Percentiles rank a stretch among this genome's conserved stretches.
These are phyloP conservation scores for Colletotrichum godetiae DNA, from an alignment of 2,329 filamentous ascomycete genomes.

Conservation along the genomic window DNA sequence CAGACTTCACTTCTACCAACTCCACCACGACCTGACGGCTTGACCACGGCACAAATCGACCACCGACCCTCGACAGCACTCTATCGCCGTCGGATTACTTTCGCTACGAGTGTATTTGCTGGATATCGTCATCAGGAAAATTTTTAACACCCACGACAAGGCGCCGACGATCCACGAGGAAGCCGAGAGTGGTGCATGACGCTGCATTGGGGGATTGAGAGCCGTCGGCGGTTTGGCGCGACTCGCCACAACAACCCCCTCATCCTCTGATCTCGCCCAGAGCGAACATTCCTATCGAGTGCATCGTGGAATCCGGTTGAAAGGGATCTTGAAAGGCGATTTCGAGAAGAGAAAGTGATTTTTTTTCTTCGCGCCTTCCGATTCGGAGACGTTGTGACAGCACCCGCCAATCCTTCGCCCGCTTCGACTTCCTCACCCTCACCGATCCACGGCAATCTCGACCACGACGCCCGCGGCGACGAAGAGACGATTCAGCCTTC, in stretches of 20 bases:
- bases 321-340: slow-evolving; percentile 24
- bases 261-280: slow-evolving; percentile 36
- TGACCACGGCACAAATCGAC: slow-evolving; percentile 32
- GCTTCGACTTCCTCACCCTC: slow-evolving; percentile 24
- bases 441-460: slow-evolving; percentile 49
- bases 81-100: slow-evolving; percentile 22
- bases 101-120: slow-evolving; percentile 27
- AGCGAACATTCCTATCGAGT: slow-evolving; percentile 33
- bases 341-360: slow-evolving; percentile 6
- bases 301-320: slow-evolving; percentile 36
- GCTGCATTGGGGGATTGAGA: slow-evolving; percentile 47
- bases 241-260: slow-evolving; percentile 47
- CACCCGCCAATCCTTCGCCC: slow-evolving; percentile 22
- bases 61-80: slow-evolving; percentile 29
- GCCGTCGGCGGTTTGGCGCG: slow-evolving; percentile 52
- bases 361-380: slow-evolving; percentile 28
- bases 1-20: slow-evolving; percentile 37
- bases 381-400: slow-evolving; percentile 25
- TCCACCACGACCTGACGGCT: slow-evolving; percentile 34
- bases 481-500: slow-evolving; percentile 29
- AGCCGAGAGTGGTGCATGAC: slow-evolving; percentile 45
- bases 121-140: slow-evolving; percentile 18
- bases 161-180: slow-evolving; percentile 18
- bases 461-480: slow-evolving; percentile 35
- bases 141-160: slow-evolving; percentile 2